phyloP scores from a whole-genome alignment of 352 stramenopile genomes.

The Phytophthora megakarya region DNA sequence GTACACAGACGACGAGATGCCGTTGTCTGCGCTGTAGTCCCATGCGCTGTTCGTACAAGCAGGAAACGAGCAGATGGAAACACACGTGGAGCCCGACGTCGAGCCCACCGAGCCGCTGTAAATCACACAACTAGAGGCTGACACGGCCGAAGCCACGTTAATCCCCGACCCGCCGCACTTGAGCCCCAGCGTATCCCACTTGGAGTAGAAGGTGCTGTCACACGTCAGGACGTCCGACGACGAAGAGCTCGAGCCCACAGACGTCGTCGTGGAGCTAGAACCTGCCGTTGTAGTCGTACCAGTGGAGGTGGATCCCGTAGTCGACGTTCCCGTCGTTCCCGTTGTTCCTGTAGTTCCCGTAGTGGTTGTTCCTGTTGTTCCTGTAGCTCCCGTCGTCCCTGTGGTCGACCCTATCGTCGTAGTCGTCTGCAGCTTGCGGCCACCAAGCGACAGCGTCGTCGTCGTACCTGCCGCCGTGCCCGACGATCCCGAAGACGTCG shows the following conservation, averaged over 20 bases:
- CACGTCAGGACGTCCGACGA: constrained; percentile 57
- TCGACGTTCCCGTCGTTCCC: constrained; percentile 14
- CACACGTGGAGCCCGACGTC: constrained; percentile 59
- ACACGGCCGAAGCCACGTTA: constrained; percentile 57
- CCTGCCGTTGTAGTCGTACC: constrained; percentile 13
- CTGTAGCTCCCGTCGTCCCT: constrained; percentile 12
- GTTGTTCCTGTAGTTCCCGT: constrained; percentile 23
- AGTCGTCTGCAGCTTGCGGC: constrained; percentile 26
- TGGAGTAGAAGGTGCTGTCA: constrained; percentile 80
- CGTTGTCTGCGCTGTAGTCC: constrained; percentile 66
- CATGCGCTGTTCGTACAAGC: constrained; percentile 61
- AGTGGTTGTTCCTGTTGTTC: constrained; percentile 13
- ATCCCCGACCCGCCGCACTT: constrained; percentile 56
- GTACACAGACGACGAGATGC: constrained; percentile 74
- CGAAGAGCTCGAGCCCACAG: constrained; percentile 18
- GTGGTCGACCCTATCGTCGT: constrained; percentile 15
- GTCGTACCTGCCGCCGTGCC: constrained; percentile 12
- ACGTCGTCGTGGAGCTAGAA: constrained; percentile 21
- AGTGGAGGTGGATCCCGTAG: constrained; percentile 21
- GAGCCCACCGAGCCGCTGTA: constrained; percentile 69
- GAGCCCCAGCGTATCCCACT: constrained; percentile 72
- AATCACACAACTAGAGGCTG: constrained; percentile 66
- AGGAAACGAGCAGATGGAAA: constrained; percentile 83
- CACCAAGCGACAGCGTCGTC: not conserved
- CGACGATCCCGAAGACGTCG: constrained; percentile 29